Evolutionary conservation across 352 stramenopile genomes (phyloP), one percentile per base, ranked within the genome.

Genomic region (Elongisporangium anandrum): DNA sequence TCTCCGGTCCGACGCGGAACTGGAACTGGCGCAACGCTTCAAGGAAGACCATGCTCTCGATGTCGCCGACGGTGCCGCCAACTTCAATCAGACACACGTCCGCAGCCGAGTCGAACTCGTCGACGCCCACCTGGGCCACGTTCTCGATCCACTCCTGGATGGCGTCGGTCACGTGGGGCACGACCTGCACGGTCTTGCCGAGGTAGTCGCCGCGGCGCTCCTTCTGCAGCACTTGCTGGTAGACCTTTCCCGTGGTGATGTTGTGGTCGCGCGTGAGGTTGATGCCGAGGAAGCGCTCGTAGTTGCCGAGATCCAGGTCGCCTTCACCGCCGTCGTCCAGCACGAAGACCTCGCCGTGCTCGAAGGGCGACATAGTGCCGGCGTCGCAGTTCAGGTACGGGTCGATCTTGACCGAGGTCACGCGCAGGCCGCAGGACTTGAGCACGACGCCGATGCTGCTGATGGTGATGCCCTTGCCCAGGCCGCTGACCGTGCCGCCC

Each of bases 41-140:
- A 50, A 99, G 88, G 80, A 99, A 99, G 12, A 99, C 92, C 75
- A 98, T 98, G 47, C 85, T 98, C 85, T 99, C 98, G 79, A 99
- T 99, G 71, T 99, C 98, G 41, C 98, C 98, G n/a, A 99, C 97
- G 4, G 98, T 99, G 47, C 98, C 98, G 57, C 98, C 98, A 5
- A 99, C 94, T 84, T 99, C 98, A 61, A 99, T 98, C 34, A 99
- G 87, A 71, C 97, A 99, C 26, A 99, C 85, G 67, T 99, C 98
- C 0, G 97, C 76, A 29, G 77, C 67, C 54, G 88, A 64, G 56
- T 73, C 62, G 29, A 69, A 54, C 39, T 66, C 61, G 54, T 99
- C 92, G 9, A 99, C 96, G 24, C 92, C 85, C 41, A 98, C 83
- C 61, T 99, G 87, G 7, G 97, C 97, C 23, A 99, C 97, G 54